Base-by-base conservation (phyloP, 441 rosid genomes). In the Gossypium davidsonii region DNA sequence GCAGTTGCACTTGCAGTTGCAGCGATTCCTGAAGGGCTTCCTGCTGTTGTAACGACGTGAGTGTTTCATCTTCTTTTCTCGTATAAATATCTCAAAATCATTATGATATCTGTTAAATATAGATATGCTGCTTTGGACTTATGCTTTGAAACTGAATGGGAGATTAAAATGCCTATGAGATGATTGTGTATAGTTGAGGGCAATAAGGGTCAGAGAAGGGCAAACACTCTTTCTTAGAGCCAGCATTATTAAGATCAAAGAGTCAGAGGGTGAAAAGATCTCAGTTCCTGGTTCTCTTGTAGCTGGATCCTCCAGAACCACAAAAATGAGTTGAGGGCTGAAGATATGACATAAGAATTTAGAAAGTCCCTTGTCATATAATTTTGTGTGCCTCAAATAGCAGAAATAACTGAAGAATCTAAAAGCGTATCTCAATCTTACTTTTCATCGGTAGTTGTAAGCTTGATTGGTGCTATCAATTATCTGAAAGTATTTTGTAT, bases 1-100 rank as follows among this genome's bases (percentile, higher is more conserved):
- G 99, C 99, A 60, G 98, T 95, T 83, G 99, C 99, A 78, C 98
- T 95, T 81, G 99, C 99, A 72, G 99, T 95, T 79, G 99, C 99
- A 67, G 99, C 99, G 57, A 95, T 95, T 76, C 98, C 99, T 49
- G 99, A 95, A 89, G 99, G 98, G 82, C 99, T 95, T 88, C 99
- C 99, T 73, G 99, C 99, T 77, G 99, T 95, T 82, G 99, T 95
- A 74, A 93, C 99, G 39, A 95, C 98, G 99, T 95, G 75, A 87
- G 97, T 85, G 73, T 69, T 78, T 77, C 48, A 64, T 70, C 70
- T 67, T 74, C 59, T 65, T 21, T 31, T 69, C 64, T 12, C 64
- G 8, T 77, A 51, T 49, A 37, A 34, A 55, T 37, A 42, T 71
- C 68, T 25, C 39, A 44, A 55, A 31, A 20, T 11, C 31, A 58